These are phyloP conservation scores for Racocetra persica DNA, from an alignment of 371 early-diverging fungal species.

Conservation along the genomic window DNA sequence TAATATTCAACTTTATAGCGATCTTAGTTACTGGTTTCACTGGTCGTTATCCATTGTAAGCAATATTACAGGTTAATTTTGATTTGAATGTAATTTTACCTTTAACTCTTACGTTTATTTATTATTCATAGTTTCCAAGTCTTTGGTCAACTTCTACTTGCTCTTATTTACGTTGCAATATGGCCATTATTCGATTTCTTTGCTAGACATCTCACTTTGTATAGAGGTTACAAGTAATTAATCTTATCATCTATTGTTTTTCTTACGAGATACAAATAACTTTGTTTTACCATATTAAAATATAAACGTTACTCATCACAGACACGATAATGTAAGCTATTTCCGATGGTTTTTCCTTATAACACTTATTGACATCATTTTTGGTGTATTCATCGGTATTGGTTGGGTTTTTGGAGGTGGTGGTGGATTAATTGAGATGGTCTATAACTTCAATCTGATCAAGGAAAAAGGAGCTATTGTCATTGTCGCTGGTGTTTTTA, in stretches of 20 bases:
- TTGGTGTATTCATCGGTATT: constrained; percentile 23
- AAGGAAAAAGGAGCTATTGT: not conserved
- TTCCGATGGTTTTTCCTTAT: constrained; percentile 12
- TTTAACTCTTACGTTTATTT: too few relatives aligned
- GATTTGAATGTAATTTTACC: too few relatives aligned
- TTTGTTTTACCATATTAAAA: not conserved
- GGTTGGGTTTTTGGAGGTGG: constrained; percentile 27
- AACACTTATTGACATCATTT: constrained; percentile 13
- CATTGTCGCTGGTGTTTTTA: constrained; percentile 27
- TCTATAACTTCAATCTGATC: not conserved
- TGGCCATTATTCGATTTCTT: constrained; percentile 26
- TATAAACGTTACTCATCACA: not conserved
- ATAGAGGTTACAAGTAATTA: constrained; percentile 27
- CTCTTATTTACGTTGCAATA: not conserved
- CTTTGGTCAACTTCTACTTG: constrained; percentile 1
- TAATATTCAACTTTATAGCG: constrained; percentile 13
- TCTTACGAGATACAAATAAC: too few relatives aligned
- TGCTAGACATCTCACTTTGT: constrained; percentile 22
- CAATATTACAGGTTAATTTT: too few relatives aligned
- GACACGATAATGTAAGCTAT: not conserved
- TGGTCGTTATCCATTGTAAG: not conserved
- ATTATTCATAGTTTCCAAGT: not conserved
- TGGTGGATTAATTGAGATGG: constrained; percentile 27
- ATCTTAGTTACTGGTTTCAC: not conserved
- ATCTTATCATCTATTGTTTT: not conserved